Evolutionary conservation across 2,329 filamentous ascomycete species (phyloP).

Genomic region (Cladophialophora immunda): DNA sequence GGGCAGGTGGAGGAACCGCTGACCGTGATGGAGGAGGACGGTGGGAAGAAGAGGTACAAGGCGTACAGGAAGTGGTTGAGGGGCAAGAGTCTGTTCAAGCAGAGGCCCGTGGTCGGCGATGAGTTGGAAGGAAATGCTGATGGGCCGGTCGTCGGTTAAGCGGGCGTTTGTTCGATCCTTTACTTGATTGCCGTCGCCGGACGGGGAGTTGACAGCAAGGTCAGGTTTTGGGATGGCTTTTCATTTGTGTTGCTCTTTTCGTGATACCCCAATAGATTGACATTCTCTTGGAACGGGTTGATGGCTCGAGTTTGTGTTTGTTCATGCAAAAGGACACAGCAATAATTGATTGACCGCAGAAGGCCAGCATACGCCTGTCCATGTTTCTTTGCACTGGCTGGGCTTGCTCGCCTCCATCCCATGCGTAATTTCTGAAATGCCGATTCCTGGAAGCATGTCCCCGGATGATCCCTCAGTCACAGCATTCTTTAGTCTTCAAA

Average conservation of each 20-base stretch:
- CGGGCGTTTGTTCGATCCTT: not conserved
- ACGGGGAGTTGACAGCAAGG: not conserved
- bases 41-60: constrained; percentile 93
- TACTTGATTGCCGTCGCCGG: not conserved
- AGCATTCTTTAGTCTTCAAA: constrained; percentile 38
- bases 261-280: constrained; percentile 11
- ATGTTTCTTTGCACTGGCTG: not conserved
- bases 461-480: not conserved
- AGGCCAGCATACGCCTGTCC: not conserved
- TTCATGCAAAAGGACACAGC: not conserved
- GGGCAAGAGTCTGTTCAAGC: constrained; percentile 96
- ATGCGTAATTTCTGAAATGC: not conserved
- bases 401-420: not conserved
- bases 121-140: constrained; percentile 43
- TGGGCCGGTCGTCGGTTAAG: constrained; percentile 12
- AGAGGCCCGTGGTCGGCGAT: constrained; percentile 61
- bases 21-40: constrained; percentile 83
- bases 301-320: not conserved
- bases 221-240: not conserved
- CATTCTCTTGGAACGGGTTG: not conserved
- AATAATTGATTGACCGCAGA: not conserved
- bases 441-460: not conserved
- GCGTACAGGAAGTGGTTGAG: constrained; percentile 94
- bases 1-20: constrained; percentile 79
- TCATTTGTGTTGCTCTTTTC: not conserved